Evolutionary conservation across 2,329 filamentous ascomycete genomes (phyloP).

Genomic region (Penicillium psychrosexuale): DNA sequence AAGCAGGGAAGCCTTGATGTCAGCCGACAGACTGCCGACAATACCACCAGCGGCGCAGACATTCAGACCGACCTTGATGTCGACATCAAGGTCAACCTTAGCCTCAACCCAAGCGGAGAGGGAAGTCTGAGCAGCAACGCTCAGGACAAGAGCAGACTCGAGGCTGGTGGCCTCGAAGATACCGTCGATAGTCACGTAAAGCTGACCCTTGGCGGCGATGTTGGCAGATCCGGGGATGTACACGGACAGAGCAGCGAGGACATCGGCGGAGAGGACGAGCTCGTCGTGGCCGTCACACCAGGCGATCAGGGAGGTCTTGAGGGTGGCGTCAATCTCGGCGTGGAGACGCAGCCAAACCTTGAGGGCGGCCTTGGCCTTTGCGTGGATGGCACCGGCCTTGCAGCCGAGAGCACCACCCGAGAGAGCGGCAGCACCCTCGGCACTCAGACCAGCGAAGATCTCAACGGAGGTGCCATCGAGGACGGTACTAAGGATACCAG

Average conservation of each 20-base stretch:
- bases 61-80: slow-evolving; percentile 33
- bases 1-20: slow-evolving; percentile 33
- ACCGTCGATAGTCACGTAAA: slow-evolving; percentile 38
- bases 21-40: slow-evolving; percentile 27
- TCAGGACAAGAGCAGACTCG: slow-evolving; percentile 31
- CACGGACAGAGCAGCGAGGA: slow-evolving; percentile 32
- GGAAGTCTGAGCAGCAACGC: slow-evolving; percentile 27
- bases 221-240: slow-evolving; percentile 34
- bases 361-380: slow-evolving; percentile 29
- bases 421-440: slow-evolving; percentile 37
- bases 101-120: slow-evolving; percentile 30
- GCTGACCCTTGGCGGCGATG: slow-evolving; percentile 36
- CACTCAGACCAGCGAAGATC: slow-evolving; percentile 31
- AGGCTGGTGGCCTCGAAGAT: slow-evolving; percentile 31
- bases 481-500: slow-evolving; percentile 22
- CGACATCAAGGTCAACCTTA: slow-evolving; percentile 24
- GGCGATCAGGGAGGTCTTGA: slow-evolving; percentile 30
- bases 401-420: slow-evolving; percentile 36
- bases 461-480: slow-evolving; percentile 18
- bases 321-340: slow-evolving; percentile 23
- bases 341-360: slow-evolving; percentile 30
- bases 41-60: slow-evolving; percentile 37
- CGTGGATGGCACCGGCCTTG: slow-evolving; percentile 28
- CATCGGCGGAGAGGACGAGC: slow-evolving; percentile 25
- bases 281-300: slow-evolving; percentile 33